Evolutionary conservation across 306 rosid genomes (phyloP), one percentile per base, ranked within the genome.

Genomic region (Cucurbita pepo): DNA sequence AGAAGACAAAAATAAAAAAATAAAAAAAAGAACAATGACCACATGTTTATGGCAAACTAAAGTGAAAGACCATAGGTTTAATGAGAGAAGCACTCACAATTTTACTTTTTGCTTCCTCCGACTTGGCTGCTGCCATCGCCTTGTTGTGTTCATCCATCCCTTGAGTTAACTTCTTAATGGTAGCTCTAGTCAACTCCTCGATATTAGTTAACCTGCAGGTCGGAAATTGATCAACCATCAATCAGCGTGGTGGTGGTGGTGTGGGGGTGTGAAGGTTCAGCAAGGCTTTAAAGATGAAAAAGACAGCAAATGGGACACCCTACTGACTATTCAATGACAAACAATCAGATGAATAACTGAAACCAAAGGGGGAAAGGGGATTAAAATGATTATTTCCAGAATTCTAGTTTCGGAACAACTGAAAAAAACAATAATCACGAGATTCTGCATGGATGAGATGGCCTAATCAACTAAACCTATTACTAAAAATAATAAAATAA

Each of bases 81-180:
- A 66, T 34, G 59, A 36, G 59, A 81, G 38, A 22, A 61, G 56
- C 61, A 89, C 97, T 86, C 81, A 91, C 97, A 83, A 95, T 85
- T 73, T 51, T 83, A 72, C 85, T 85, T 84, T 91, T 95, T 34
- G 89, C 99, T 82, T 95, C 97, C 11, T 91, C 90, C 58, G 99
- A 85, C 83, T 91, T 95, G 76, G 99, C 99, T 75, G 87, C 84
- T 41, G 97, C 90, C 96, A 95, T 85, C 18, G 97, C 86, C 85
- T 91, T 91, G 82, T 85, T 94, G 82, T 87, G 89, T 80, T 88
- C 95, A 60, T 89, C 95, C 97, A 91, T 89, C 81, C 97, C 99
- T 76, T 95, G 99, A 66, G 97, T 95, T 82, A 95, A 84, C 76
- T 95, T 95, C 91, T 86, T 95, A 82, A 89, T 86, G 41, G 99